These are phyloP conservation scores for Corymbia citriodora DNA, from an alignment of 441 rosid species.

Conservation along the genomic window DNA sequence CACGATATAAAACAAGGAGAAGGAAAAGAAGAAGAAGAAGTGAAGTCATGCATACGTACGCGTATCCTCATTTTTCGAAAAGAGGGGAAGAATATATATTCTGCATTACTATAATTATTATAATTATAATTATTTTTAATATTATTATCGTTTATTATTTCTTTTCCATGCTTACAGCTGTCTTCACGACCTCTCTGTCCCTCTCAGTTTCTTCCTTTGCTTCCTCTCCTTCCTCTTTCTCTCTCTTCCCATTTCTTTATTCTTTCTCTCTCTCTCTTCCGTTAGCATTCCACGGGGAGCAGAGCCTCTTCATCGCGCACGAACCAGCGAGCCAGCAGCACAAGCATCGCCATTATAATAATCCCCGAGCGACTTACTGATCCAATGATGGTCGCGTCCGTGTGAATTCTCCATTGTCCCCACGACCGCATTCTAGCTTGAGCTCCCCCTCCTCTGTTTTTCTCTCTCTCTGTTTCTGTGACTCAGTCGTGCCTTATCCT, in stretches of 20 bases:
- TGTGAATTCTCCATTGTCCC: neutral
- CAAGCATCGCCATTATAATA: neutral
- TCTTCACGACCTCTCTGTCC: constrained; percentile 52
- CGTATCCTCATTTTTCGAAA: constrained; percentile 1
- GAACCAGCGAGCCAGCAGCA: neutral
- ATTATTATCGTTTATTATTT: neutral
- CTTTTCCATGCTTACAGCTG: constrained; percentile 58
- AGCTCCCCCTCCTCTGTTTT: neutral
- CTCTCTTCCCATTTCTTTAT: neutral
- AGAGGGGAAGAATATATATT: neutral
- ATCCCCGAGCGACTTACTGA: neutral
- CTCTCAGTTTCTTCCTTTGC: neutral
- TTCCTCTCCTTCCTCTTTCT: neutral
- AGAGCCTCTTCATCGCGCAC: neutral
- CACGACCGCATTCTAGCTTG: neutral
- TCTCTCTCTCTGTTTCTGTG: neutral
- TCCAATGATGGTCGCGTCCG: neutral
- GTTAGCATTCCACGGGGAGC: neutral
- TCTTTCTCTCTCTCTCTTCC: neutral
- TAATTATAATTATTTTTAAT: fast-evolving
- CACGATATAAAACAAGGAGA: neutral
- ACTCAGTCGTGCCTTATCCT: neutral
- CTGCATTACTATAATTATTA: neutral
- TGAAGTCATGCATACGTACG: constrained; percentile 39
- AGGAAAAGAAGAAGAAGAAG: neutral